Conservation (phyloP, 2,329 filamentous ascomycete genomes). For the Ophiosphaerella herpotricha region DNA sequence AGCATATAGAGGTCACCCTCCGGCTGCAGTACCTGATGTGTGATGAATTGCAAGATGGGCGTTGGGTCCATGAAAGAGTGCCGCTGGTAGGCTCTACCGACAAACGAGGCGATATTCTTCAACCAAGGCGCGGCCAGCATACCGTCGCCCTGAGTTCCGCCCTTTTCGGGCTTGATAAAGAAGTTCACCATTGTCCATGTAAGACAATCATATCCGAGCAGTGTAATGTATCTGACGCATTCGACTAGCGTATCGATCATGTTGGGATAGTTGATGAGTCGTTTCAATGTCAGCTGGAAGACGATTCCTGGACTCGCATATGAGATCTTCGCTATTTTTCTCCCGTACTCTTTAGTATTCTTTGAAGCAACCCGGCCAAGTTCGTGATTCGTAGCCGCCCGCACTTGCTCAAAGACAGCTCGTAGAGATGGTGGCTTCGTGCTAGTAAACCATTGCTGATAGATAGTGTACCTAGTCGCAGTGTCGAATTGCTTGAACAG, state of each 20-base stretch:
- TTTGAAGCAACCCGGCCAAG: conserved; percentile 89
- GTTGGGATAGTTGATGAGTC: conserved; percentile 93
- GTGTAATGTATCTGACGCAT: conserved; percentile 91
- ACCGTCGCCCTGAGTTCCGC: conserved; percentile 65
- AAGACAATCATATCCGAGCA: conserved; percentile 88
- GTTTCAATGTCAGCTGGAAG: conserved; percentile 83
- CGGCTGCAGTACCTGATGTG: conserved; percentile 72
- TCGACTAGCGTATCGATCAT: conserved; percentile 94
- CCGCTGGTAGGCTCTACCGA: conserved; percentile 84
- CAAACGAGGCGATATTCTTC: conserved; percentile 85
- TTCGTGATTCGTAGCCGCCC: conserved; percentile 78
- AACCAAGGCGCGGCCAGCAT: conserved; percentile 90
- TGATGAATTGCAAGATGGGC: conserved; percentile 87
- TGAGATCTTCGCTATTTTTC: conserved; percentile 88
- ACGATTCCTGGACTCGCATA: conserved; percentile 89
- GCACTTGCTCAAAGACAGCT: conserved; percentile 75
- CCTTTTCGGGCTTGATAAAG: conserved; percentile 62
- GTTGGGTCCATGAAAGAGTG: conserved; percentile 83
- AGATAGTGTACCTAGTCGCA: conserved; percentile 80
- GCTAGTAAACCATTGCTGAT: conserved; percentile 79
- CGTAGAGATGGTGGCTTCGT: conserved; percentile 68
- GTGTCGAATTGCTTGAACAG: conserved; percentile 79
- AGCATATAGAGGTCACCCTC: conserved; percentile 88
- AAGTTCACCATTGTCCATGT: conserved; percentile 88
- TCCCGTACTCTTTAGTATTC: conserved; percentile 84